Evolutionary conservation across 2,329 filamentous ascomycete species (phyloP), one percentile per base, ranked within the genome.

Genomic region (Botrytis pseudocinerea): DNA sequence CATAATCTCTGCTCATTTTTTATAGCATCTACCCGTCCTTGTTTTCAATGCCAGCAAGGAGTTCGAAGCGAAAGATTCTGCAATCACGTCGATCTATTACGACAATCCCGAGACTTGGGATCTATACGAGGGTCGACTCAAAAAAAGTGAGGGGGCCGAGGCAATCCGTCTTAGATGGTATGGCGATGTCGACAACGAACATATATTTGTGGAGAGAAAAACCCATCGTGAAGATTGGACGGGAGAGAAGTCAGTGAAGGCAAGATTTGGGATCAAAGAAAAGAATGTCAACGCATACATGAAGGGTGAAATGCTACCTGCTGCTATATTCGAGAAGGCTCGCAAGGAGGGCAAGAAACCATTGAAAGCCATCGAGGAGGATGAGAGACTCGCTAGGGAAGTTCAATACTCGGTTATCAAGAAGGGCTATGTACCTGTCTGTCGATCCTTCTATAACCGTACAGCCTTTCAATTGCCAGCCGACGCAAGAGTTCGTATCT

Each of bases 191-290:
- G 90, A 96, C 79, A 94, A 87, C 70, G 95, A 98, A 80, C 96
- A 93, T 71, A 97, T 98, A 73, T 99, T 98, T 80, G 92, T 99
- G 38, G 96, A 99, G 85, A 90, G 96, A 75, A 99, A 99, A 84
- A 99, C 96, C 0, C 96, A 99, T 85, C 92, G 96, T 57, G 96
- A 99, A 83, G 96, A 99, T 82, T 99, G 96, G 96, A 99, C 96
- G 0, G 96, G 96, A 73, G 96, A 99, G 82, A 97, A 98, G 84
- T 98, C 95, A 2, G 96, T 99, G 84, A 99, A 99, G 85, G 95
- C 96, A 61, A 92, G 96, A 61, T 99, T 99, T 80, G 88, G 93
- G 14, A 87, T 96, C 76, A 98, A 99, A 85, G 96, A 99, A 85
- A 99, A 99, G 87, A 93, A 98, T 76, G 92, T 99, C 80, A 98